Conservation (phyloP, 2,329 filamentous ascomycete genomes). For the Xylaria sp. region DNA sequence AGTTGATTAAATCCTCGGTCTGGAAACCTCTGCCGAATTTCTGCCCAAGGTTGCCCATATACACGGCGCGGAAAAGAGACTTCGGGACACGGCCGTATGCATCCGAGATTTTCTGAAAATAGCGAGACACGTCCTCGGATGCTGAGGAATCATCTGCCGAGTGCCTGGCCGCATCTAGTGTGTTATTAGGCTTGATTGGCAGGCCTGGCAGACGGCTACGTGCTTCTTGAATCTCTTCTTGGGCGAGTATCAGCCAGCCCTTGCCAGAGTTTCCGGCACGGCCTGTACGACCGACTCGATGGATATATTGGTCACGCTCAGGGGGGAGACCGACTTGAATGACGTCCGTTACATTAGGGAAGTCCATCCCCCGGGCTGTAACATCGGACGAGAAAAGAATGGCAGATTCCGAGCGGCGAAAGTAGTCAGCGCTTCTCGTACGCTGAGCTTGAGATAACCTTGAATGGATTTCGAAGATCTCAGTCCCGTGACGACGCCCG, state of each 20-base stretch:
- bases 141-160: constrained; percentile 54
- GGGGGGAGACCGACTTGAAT: constrained; percentile 72
- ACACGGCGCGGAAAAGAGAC: constrained; percentile 53
- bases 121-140: constrained; percentile 44
- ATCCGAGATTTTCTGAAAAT: constrained; percentile 51
- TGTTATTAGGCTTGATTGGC: constrained; percentile 62
- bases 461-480: constrained; percentile 73
- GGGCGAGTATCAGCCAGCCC: constrained; percentile 69
- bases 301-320: constrained; percentile 74
- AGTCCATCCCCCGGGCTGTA: constrained; percentile 82
- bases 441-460: constrained; percentile 73
- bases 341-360: constrained; percentile 79
- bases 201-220: constrained; percentile 61
- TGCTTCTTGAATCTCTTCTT: constrained; percentile 56
- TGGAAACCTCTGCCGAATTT: constrained; percentile 46
- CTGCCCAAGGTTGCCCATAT: constrained; percentile 63
- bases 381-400: constrained; percentile 81
- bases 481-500: constrained; percentile 46
- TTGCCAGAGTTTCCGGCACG: constrained; percentile 76
- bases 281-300: constrained; percentile 77
- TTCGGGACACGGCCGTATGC: constrained; percentile 52
- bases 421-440: constrained; percentile 72
- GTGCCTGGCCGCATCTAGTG: constrained; percentile 57
- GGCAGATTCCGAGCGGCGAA: constrained; percentile 67
- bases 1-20: constrained; percentile 48